Evolutionary conservation across 192 early-diverging fungal genomes (phyloP).

Genomic region (Podila clonocystis): DNA sequence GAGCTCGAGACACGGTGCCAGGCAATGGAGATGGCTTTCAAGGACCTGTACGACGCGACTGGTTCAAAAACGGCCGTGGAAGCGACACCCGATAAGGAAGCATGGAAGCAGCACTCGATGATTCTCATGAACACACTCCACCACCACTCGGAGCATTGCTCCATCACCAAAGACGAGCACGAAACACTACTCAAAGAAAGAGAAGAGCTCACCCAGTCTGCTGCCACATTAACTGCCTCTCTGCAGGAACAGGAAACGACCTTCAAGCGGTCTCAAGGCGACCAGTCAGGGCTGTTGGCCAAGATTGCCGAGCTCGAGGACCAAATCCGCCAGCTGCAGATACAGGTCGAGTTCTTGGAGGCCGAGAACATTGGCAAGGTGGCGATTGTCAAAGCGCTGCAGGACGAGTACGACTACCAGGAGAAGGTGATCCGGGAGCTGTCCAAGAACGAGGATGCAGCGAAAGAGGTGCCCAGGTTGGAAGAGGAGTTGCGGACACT

Average conservation of each 20-base stretch:
- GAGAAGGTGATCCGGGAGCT: constrained; percentile 41
- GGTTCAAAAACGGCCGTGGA: neutral
- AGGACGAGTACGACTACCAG: constrained; percentile 48
- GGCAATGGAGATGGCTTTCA: constrained; percentile 23
- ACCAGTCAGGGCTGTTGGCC: constrained; percentile 17
- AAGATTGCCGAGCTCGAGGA: constrained; percentile 46
- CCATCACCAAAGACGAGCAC: constrained; percentile 28
- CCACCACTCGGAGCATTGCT: constrained; percentile 11
- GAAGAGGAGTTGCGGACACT: constrained; percentile 32
- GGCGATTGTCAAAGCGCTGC: constrained; percentile 34
- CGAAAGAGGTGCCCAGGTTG: constrained; percentile 24
- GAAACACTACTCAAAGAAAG: constrained; percentile 20
- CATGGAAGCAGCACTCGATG: constrained; percentile 21
- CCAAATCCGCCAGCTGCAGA: constrained; percentile 17
- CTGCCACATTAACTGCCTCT: neutral
- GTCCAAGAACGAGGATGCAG: constrained; percentile 42
- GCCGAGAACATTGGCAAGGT: constrained; percentile 49
- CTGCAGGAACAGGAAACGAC: constrained; percentile 10
- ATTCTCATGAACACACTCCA: constrained; percentile 13
- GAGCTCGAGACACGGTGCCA: constrained; percentile 22
- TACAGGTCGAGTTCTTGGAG: constrained; percentile 37
- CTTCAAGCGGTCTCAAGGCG: constrained; percentile 3
- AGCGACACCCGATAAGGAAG: neutral
- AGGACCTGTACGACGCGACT: constrained; percentile 16
- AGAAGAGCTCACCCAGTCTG: neutral